These are phyloP conservation scores for Aspergillus thermomutatus DNA, from an alignment of 2,329 filamentous ascomycete genomes.

Conservation along the genomic window DNA sequence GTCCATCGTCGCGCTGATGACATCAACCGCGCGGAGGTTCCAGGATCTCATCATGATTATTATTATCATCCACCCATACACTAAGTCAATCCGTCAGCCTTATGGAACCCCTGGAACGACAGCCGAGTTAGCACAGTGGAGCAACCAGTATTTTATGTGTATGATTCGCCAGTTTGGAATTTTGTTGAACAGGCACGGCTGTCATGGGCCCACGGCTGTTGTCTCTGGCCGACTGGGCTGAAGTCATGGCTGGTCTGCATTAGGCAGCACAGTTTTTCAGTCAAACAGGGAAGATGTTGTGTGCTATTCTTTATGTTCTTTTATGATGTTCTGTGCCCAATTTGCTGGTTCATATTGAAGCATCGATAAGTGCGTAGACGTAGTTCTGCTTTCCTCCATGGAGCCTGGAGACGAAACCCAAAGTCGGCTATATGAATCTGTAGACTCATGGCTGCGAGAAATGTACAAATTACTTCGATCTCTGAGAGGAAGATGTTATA, in stretches of 20 bases:
- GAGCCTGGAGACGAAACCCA: neutral
- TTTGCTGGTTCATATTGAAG: neutral
- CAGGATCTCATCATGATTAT: constrained; percentile 9
- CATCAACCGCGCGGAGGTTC: constrained; percentile 1
- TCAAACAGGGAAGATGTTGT: neutral
- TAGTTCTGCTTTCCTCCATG: neutral
- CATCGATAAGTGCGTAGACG: neutral
- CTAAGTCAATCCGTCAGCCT: neutral
- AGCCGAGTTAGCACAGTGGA: neutral
- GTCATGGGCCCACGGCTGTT: no score
- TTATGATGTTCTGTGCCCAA: neutral
- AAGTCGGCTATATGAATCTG: neutral
- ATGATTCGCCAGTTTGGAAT: neutral
- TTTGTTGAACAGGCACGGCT: neutral
- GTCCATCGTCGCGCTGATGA: constrained; percentile 1
- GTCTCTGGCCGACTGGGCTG: neutral
- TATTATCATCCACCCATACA: no score
- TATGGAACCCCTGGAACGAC: neutral
- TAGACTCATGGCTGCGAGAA: neutral
- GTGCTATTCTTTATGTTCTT: no score
- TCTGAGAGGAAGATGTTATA: neutral
- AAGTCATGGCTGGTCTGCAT: neutral
- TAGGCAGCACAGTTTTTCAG: neutral
- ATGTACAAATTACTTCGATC: neutral
- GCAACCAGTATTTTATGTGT: neutral